Evolutionary conservation across 2,329 filamentous ascomycete species (phyloP).

Genomic region (Nothophoma quercina): DNA sequence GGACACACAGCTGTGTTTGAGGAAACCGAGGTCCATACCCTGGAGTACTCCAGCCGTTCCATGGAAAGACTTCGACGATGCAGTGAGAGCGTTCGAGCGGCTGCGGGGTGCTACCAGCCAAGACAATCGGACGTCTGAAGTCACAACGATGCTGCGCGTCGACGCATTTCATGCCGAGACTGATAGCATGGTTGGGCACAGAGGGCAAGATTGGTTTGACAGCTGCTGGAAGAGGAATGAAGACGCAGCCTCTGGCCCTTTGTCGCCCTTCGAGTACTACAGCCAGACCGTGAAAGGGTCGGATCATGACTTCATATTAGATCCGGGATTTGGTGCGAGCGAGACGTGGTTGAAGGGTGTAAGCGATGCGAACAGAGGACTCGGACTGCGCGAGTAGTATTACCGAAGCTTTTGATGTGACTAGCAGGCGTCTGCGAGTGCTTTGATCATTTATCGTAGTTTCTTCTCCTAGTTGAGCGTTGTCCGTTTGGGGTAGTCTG

Average conservation of each 20-base stretch:
- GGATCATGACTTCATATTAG: constrained; percentile 32
- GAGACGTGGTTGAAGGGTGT: constrained; percentile 26
- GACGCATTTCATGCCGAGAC: constrained; percentile 29
- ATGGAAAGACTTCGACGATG: constrained; percentile 30
- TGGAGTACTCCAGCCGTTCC: constrained; percentile 17
- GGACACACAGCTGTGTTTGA: constrained; percentile 31
- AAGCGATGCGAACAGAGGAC: not conserved
- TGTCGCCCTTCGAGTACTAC: constrained; percentile 11
- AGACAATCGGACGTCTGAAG: too few species aligned
- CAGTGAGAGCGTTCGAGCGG: constrained; percentile 12
- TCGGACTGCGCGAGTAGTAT: too few species aligned
- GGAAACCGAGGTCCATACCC: constrained; percentile 17
- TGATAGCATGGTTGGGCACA: constrained; percentile 30
- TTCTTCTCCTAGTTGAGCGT: too few species aligned
- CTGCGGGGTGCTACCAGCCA: too few species aligned
- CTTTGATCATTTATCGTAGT: too few species aligned
- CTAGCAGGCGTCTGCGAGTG: too few species aligned
- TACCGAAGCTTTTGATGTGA: not conserved
- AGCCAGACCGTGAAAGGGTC: constrained; percentile 19
- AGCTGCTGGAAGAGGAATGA: constrained; percentile 19
- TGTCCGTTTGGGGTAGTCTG: too few species aligned
- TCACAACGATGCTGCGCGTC: constrained; percentile 11
- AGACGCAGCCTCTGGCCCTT: not conserved
- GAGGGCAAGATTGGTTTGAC: constrained; percentile 31
- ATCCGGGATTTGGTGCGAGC: constrained; percentile 24